phyloP scores from a whole-genome alignment of 169 alveolate species.

The Plasmodium coatneyi region DNA sequence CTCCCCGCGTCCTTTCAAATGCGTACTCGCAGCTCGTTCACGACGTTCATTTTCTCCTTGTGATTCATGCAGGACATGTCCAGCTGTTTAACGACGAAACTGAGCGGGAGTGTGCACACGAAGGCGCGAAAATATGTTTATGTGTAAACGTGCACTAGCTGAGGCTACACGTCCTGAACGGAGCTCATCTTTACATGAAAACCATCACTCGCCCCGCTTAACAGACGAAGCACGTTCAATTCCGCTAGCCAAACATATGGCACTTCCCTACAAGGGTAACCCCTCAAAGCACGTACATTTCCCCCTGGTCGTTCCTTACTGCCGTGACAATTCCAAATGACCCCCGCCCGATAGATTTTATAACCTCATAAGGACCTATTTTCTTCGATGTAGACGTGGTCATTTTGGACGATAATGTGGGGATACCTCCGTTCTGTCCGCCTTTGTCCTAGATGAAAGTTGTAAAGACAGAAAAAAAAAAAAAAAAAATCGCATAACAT shows the following conservation, averaged over 20 bases:
- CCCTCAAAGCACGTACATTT: constrained; percentile 27
- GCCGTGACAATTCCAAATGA: constrained; percentile 75
- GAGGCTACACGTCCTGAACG: not conserved
- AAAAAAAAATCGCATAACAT: not conserved
- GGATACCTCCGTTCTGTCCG: not conserved
- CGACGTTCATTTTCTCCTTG: constrained; percentile 73
- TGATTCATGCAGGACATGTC: constrained; percentile 71
- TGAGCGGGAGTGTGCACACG: not conserved
- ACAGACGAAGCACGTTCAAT: not conserved
- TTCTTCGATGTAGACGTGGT: constrained; percentile 21
- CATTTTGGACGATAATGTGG: constrained; percentile 34
- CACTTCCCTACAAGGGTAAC: not conserved
- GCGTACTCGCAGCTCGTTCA: constrained; percentile 39
- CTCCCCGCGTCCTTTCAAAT: not conserved
- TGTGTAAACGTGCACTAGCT: not conserved
- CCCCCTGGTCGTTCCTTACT: constrained; percentile 35
- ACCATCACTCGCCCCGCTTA: not conserved
- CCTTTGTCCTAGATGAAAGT: not conserved
- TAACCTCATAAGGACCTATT: constrained; percentile 67
- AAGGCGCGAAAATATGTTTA: not conserved
- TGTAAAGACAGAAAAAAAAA: not conserved
- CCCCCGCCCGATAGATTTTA: constrained; percentile 73
- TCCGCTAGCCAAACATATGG: not conserved
- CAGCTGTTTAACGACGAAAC: constrained; percentile 71
- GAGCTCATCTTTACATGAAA: not conserved